Evolutionary conservation across 768 basidiomycete species (phyloP), one percentile per base, ranked within the genome.

Genomic region (Ramaria rubella): DNA sequence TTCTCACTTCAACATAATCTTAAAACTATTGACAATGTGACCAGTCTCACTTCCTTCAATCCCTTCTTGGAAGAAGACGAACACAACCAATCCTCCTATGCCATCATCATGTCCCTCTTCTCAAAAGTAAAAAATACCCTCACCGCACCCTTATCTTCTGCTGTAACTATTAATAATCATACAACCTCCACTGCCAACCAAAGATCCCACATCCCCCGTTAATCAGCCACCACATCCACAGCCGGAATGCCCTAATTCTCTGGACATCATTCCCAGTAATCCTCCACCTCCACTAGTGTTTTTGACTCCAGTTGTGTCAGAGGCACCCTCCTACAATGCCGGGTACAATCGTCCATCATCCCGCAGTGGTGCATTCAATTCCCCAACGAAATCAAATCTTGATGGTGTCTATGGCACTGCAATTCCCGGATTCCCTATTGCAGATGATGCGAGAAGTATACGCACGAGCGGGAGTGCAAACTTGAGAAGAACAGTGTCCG

Each of bases 11-110:
- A 60, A 45, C 33, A 30, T 27, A 60, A 40, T 49, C 33, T 49
- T 17, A 44, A 52, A 36, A 43, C 58, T 6, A 3, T 49, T 50
- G 75, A 77, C 64, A 88, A 89, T 74, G 77, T 85, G 43, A 78
- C 79, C 44, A 81, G 83, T 65, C 72, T 94, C 56, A 94, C 92
- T 26, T 88, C 88, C 49, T 91, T 87, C 77, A 93, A 93, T 67
- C 90, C 90, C 5, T 94, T 92, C 73, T 83, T 87, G n/a, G 89
- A 91, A 66, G 92, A 94, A 67, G 90, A 93, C 66, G 91, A 93
- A 69, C 81, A 90, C 66, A 90, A 92, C 61, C 86, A 89, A 63
- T 86, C 89, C 7, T 91, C 88, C 15, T 91, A 90, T 68, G 85
- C 88, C 6, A 75, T 93, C 54, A 85, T 93, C 57, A 83, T 87